Evolutionary conservation across 2,329 filamentous ascomycete genomes (phyloP).

Genomic region (Mycosphaerella arachidis): DNA sequence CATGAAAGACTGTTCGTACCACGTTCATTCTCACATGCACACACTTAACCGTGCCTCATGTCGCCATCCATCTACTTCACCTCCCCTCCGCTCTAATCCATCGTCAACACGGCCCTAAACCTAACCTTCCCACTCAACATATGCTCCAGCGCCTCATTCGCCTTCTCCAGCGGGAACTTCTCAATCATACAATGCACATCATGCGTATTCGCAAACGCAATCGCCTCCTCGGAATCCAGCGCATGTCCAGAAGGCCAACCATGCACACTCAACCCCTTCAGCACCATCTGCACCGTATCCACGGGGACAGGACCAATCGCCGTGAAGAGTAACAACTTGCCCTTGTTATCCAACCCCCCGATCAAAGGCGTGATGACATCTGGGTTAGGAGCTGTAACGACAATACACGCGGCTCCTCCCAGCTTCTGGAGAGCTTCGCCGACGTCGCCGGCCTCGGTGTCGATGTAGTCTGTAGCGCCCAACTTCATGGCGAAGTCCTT

Average conservation of each 20-base stretch:
- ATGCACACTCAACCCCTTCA: conserved; percentile 45
- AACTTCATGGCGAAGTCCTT: conserved; percentile 51
- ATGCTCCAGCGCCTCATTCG: conserved; percentile 47
- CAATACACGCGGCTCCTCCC: conserved; percentile 59
- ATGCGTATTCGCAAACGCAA: conserved; percentile 46
- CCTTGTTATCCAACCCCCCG: conserved; percentile 49
- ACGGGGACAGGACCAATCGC: conserved; percentile 44
- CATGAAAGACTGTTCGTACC: not conserved
- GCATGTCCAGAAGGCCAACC: conserved; percentile 53
- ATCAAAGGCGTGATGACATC: conserved; percentile 52
- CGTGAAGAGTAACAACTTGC: conserved; percentile 59
- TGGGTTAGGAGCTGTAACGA: conserved; percentile 60
- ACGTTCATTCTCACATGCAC: not conserved
- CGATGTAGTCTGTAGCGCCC: conserved; percentile 55
- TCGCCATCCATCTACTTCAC: not conserved
- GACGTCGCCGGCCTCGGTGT: conserved; percentile 49
- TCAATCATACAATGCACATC: conserved; percentile 51
- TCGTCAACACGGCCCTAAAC: conserved; percentile 50
- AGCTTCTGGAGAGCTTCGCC: conserved; percentile 50
- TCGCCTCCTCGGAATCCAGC: conserved; percentile 50
- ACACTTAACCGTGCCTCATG: not conserved
- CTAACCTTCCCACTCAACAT: conserved; percentile 49
- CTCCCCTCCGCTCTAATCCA: conserved; percentile 33
- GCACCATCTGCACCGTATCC: conserved; percentile 42
- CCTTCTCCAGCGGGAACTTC: conserved; percentile 50